phyloP scores from a whole-genome alignment of 176 grass and related monocot genomes.

The Cocos nucifera region DNA sequence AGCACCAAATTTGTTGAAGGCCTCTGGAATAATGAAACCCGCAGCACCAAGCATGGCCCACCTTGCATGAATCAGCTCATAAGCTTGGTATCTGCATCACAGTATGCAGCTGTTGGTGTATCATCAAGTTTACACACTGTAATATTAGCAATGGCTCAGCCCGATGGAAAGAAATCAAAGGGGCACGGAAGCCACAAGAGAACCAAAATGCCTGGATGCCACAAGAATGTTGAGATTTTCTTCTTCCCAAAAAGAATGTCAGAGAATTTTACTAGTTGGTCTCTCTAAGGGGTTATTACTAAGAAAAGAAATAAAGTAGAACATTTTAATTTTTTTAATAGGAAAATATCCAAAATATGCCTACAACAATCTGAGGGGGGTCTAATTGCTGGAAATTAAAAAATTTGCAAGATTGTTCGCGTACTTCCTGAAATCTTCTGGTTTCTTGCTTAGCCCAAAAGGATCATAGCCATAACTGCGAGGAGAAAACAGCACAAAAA shows the following conservation, averaged over 20 bases:
- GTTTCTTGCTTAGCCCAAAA: slow-evolving; percentile 94
- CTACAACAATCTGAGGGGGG: too few species aligned
- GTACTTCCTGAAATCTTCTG: slow-evolving; percentile 89
- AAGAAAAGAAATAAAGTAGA: too few species aligned
- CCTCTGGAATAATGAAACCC: slow-evolving; percentile 89
- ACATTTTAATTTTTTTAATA: background rate
- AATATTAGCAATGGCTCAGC: too few species aligned
- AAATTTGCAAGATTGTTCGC: slow-evolving; percentile 9
- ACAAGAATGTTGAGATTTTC: too few species aligned
- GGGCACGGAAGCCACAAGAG: too few species aligned
- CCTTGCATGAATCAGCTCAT: slow-evolving; percentile 89
- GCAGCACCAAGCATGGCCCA: slow-evolving; percentile 98
- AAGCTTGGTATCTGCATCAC: slow-evolving; percentile 73
- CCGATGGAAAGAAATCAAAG: too few species aligned
- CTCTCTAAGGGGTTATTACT: too few species aligned
- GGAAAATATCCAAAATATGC: background rate
- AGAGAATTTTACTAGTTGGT: too few species aligned
- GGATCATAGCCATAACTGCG: slow-evolving; percentile 95
- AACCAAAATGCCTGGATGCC: too few species aligned
- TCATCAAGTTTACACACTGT: too few species aligned
- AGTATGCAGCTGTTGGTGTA: too few species aligned
- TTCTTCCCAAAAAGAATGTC: too few species aligned
- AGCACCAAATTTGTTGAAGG: slow-evolving; percentile 87
- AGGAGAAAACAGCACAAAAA: slow-evolving; percentile 1
- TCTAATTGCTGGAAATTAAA: background rate